Percentiles rank a stretch among this genome's conserved stretches.
phyloP scores from a whole-genome alignment of 2,329 filamentous ascomycete species.

The Xylaria sp. region DNA sequence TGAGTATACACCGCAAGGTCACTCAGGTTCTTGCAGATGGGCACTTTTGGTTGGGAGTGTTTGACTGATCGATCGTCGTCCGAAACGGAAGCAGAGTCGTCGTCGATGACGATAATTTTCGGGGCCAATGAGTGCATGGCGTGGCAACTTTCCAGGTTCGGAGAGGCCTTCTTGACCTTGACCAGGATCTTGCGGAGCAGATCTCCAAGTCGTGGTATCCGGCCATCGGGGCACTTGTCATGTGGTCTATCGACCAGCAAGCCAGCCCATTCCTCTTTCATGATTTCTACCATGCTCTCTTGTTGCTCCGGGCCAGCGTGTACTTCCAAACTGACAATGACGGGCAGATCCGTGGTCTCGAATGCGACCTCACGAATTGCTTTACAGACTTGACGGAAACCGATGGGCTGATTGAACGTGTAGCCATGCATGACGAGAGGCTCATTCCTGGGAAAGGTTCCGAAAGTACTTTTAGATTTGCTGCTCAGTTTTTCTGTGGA shows the following conservation, averaged over 20 bases:
- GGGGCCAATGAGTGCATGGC: slow-evolving; percentile 32
- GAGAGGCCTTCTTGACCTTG: slow-evolving; percentile 61
- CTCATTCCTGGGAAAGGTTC: slow-evolving; percentile 46
- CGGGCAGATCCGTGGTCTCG: slow-evolving; percentile 64
- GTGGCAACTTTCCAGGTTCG: slow-evolving; percentile 32
- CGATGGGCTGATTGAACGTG: slow-evolving; percentile 78
- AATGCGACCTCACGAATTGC: slow-evolving; percentile 78
- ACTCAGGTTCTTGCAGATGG: slow-evolving; percentile 66
- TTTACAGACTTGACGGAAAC: slow-evolving; percentile 80
- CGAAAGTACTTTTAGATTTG: slow-evolving; percentile 24
- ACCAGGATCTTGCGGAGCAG: slow-evolving; percentile 75
- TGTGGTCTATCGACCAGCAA: slow-evolving; percentile 60
- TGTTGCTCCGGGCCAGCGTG: slow-evolving; percentile 81
- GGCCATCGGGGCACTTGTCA: slow-evolving; percentile 46
- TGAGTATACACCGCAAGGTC: slow-evolving; percentile 79
- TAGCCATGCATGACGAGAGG: slow-evolving; percentile 78
- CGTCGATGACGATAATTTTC: slow-evolving; percentile 31
- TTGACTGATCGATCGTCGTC: slow-evolving; percentile 41
- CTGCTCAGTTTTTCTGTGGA: slow-evolving; percentile 17
- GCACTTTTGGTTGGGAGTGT: slow-evolving; percentile 40
- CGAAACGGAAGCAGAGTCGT: slow-evolving; percentile 34
- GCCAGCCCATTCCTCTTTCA: slow-evolving; percentile 79
- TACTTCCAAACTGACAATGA: slow-evolving; percentile 90
- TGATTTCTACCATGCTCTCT: slow-evolving; percentile 87
- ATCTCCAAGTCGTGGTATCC: slow-evolving; percentile 64